Base-by-base conservation (phyloP, 306 rosid genomes). In the Cucurbita moschata region DNA sequence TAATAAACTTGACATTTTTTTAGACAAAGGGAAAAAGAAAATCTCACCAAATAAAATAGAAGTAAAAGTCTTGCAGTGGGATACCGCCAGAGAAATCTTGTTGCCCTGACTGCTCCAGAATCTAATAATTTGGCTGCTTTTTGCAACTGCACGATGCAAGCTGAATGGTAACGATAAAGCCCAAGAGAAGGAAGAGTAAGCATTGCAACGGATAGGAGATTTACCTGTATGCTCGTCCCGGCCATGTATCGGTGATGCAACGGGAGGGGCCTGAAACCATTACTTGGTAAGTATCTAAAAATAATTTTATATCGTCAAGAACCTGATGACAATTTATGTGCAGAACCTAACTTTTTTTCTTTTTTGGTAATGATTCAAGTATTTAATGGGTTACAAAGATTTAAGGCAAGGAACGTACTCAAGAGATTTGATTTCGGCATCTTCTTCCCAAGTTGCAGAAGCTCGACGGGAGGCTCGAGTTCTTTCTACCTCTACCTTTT, bases 11-110 rank as follows among this genome's bases (percentile, higher is more conserved):
- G 71, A 63, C 40, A 76, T 55, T 61, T 10, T 23, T 12, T 47
- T 71, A 54, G 46, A 52, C 21, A 46, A 58, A 58, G 35, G 12
- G 52, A 4, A 42, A 26, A 56, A 52, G 42, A n/a, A 71, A 19
- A 49, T 75, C 83, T 86, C 84, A 94, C 99, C 92, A 94, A 79
- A 82, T 94, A 94, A 85, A 84, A 87, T 35, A 94, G 87, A 77
- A 94, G 75, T 78, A 75, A 56, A 68, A 94, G 87, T 62, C 97
- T 87, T 79, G 99, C 99, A 44, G 87, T 86, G 9, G 99, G 99
- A 85, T 94, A 87, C 61, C 88, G 95, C 99, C 99, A 89, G 53
- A 94, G 97, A 85, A 94, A 94, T 82, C 97, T 86, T 6, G 99
- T 91, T 68, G 99, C 99, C 86, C 99, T 85, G 50, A 91, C 97